Evolutionary conservation across 2,329 filamentous ascomycete genomes (phyloP).

Genomic region (Penicillium corylophilum): DNA sequence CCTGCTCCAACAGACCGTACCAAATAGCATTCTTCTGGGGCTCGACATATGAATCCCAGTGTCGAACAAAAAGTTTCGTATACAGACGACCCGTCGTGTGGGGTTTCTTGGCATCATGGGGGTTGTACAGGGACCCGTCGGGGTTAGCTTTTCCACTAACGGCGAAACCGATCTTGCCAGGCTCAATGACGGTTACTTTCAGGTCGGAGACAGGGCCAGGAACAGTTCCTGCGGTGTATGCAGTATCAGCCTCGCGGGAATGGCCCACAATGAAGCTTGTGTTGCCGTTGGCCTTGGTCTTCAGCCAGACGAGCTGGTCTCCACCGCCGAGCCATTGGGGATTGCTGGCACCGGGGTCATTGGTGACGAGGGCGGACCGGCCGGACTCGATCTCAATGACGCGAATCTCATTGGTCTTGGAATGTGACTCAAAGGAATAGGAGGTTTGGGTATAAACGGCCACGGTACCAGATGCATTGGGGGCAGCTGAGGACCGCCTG

Average conservation of each 20-base stretch:
- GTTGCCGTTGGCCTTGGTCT: constrained; percentile 46
- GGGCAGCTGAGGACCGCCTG: constrained; percentile 45
- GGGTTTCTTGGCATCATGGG: constrained; percentile 49
- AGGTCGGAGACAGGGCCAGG: constrained; percentile 48
- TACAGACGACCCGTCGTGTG: constrained; percentile 50
- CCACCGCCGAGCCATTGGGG: constrained; percentile 48
- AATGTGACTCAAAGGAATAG: constrained; percentile 52
- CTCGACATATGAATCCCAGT: constrained; percentile 54
- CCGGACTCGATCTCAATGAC: constrained; percentile 45
- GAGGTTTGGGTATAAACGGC: constrained; percentile 49
- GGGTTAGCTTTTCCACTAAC: constrained; percentile 49
- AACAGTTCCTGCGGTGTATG: constrained; percentile 48
- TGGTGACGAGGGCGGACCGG: constrained; percentile 43
- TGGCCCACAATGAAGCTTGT: constrained; percentile 48
- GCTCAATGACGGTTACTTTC: constrained; percentile 44
- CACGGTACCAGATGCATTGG: constrained; percentile 48
- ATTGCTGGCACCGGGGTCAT: constrained; percentile 45
- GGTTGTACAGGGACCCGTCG: constrained; percentile 51
- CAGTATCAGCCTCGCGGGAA: constrained; percentile 40
- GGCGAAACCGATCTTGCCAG: constrained; percentile 46
- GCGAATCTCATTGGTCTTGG: constrained; percentile 47
- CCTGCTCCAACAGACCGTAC: constrained; percentile 47
- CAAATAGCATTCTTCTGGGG: constrained; percentile 52
- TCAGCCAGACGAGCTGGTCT: constrained; percentile 49
- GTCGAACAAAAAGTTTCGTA: constrained; percentile 52